These are phyloP conservation scores for Mortierella sp. DNA, from an alignment of 371 early-diverging fungal genomes.

Conservation along the genomic window DNA sequence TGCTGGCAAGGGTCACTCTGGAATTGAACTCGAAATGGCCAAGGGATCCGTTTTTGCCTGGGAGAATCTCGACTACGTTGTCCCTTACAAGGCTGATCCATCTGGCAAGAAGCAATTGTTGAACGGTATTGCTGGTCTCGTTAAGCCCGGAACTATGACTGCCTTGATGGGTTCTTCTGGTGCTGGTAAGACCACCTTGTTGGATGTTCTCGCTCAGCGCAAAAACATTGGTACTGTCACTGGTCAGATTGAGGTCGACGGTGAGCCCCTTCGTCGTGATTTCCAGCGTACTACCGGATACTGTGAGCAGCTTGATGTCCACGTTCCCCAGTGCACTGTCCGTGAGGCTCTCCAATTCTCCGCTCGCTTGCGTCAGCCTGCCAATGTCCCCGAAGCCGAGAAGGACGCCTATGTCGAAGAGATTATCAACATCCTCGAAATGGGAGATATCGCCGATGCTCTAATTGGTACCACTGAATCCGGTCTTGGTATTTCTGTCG, in stretches of 20 bases:
- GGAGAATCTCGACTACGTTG: slow-evolving; percentile 56
- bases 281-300: slow-evolving; percentile 86
- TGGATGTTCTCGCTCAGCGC: slow-evolving; percentile 86
- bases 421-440: slow-evolving; percentile 76
- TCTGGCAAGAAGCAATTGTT: slow-evolving; percentile 59
- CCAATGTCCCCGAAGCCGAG: slow-evolving; percentile 69
- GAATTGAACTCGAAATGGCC: slow-evolving; percentile 33
- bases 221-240: slow-evolving; percentile 82
- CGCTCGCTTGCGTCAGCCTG: slow-evolving; percentile 78
- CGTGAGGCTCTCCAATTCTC: slow-evolving; percentile 78
- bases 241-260: slow-evolving; percentile 68
- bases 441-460: slow-evolving; percentile 73
- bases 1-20: neutral
- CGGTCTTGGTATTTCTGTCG: slow-evolving; percentile 66
- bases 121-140: slow-evolving; percentile 53
- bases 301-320: slow-evolving; percentile 89
- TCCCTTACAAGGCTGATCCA: slow-evolving; percentile 48
- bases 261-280: slow-evolving; percentile 59
- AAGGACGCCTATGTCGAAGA: slow-evolving; percentile 79
- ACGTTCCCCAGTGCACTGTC: slow-evolving; percentile 75
- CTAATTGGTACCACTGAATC: slow-evolving; percentile 67
- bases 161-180: slow-evolving; percentile 92
- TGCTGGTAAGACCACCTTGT: slow-evolving; percentile 90
- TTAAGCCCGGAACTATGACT: slow-evolving; percentile 77
- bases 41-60: slow-evolving; percentile 60